Conservation (phyloP, 2,329 filamentous ascomycete genomes). For the Nothophoma quercina region DNA sequence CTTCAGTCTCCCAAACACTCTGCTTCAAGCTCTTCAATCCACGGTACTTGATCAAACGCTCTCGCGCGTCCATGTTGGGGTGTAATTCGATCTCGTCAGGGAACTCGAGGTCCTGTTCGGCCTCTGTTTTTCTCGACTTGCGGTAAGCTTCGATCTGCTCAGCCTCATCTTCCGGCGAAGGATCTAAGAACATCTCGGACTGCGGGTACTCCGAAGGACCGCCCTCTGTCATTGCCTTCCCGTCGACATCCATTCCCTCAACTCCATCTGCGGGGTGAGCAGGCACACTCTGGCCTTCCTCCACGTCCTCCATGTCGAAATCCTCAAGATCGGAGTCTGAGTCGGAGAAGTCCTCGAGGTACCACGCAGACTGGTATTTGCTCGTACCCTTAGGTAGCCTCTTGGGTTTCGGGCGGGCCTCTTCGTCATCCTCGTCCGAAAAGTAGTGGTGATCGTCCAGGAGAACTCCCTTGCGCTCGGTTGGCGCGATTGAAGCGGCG, state of each 20-base stretch:
- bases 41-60: conserved; percentile 84
- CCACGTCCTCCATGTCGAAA: conserved; percentile 67
- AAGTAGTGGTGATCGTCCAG: conserved; percentile 99
- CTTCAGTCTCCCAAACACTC: conserved; percentile 86
- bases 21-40: conserved; percentile 90
- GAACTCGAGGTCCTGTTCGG: conserved; percentile 90
- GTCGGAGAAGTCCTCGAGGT: conserved; percentile 80
- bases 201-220: conserved; percentile 90
- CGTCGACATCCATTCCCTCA: conserved; percentile 66
- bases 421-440: conserved; percentile 78
- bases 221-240: conserved; percentile 72
- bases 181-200: conserved; percentile 88
- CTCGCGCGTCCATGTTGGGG: conserved; percentile 83
- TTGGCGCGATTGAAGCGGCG: conserved; percentile 56
- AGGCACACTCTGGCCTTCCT: conserved; percentile 61
- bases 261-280: conserved; percentile 81
- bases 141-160: conserved; percentile 84
- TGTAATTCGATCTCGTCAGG: conserved; percentile 96
- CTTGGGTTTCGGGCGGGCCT: conserved; percentile 69
- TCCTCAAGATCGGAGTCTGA: conserved; percentile 81
- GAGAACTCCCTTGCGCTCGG: conserved; percentile 78
- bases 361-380: conserved; percentile 94
- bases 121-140: conserved; percentile 77
- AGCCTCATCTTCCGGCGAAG: conserved; percentile 81
- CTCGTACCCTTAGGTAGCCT: conserved; percentile 90